Evolutionary conservation across 768 basidiomycete genomes (phyloP), one percentile per base, ranked within the genome.

Genomic region (Russula olivacea): DNA sequence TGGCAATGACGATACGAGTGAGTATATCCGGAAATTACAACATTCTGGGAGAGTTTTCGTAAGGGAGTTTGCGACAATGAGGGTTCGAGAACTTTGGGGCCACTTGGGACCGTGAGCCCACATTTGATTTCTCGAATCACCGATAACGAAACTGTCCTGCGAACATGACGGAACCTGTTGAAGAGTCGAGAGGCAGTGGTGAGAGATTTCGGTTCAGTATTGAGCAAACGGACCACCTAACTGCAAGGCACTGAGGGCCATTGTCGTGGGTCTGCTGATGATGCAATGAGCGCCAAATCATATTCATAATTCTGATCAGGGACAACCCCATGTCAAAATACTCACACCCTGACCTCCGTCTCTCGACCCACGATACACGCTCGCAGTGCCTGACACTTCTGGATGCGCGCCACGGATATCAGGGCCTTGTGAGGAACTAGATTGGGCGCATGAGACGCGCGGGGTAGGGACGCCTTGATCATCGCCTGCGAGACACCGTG

Each of bases 191-290:
- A 14, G 32, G 50, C 28, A 9, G 17, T 0, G 1, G 14, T 53
- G 41, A 38, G 48, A 56, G 6, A 52, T 52, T 40, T 28, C 32
- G 30, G 21, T 34, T 41, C 47, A 43, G 2, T 41, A 41, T 34
- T 30, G 58, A 28, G 38, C 15, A 55, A 49, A 41, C 23, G 21
- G n/a, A 49, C 49, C 30, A 21, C 49, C n/a, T 10, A n/a, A 21
- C 54, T 38, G 45, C 11, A 19, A 58, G 57, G 36, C 28, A 53
- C 51, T 47, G 15, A 47, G 23, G 38, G 28, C 4, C 9, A 32
- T 55, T 28, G 34, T 47, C 45, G 55, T 55, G 40, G 36, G 62
- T 63, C 52, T 49, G 52, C 38, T 64, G 63, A 59, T 59, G 57
- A 58, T 64, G 58, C 47, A 58, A 38, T 38, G 58, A 28, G 58